phyloP scores from a whole-genome alignment of 2,329 filamentous ascomycete genomes.

The Claviceps arundinis region DNA sequence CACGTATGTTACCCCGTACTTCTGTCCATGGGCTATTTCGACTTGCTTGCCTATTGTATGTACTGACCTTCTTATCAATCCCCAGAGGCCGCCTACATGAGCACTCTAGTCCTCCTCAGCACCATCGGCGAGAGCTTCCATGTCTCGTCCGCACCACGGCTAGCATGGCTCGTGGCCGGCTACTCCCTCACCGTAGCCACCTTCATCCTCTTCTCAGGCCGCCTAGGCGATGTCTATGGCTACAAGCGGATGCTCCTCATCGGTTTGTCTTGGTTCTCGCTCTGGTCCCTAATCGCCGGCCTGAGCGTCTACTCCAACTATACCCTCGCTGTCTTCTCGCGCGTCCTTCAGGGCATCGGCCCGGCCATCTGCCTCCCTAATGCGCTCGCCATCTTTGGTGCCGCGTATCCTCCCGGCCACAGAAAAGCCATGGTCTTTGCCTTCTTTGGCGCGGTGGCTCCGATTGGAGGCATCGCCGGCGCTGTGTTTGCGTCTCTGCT shows the following conservation, averaged over 20 bases:
- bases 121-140: slow-evolving; percentile 34
- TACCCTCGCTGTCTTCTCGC: slow-evolving; percentile 35
- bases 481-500: slow-evolving; percentile 28
- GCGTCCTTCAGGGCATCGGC: slow-evolving; percentile 46
- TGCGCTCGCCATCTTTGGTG: slow-evolving; percentile 46
- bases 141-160: slow-evolving; percentile 26
- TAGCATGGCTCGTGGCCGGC: slow-evolving; percentile 44
- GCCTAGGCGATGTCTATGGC: slow-evolving; percentile 44
- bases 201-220: slow-evolving; percentile 43
- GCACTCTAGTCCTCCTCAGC: slow-evolving; percentile 30
- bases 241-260: slow-evolving; percentile 40
- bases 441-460: slow-evolving; percentile 32
- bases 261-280: slow-evolving; percentile 40
- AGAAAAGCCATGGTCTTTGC: slow-evolving; percentile 48
- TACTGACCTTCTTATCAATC: not conserved
- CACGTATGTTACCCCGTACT: slow-evolving; percentile 11
- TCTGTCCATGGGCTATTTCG: no score
- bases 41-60: no score
- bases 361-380: slow-evolving; percentile 52
- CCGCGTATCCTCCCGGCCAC: slow-evolving; percentile 40
- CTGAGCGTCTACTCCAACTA: slow-evolving; percentile 23
- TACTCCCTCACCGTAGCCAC: slow-evolving; percentile 43
- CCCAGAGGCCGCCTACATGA: slow-evolving; percentile 21
- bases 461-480: slow-evolving; percentile 31
- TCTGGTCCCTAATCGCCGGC: slow-evolving; percentile 38